phyloP scores from a whole-genome alignment of 352 stramenopile genomes.

The Pilasporangium apinafurcum region DNA sequence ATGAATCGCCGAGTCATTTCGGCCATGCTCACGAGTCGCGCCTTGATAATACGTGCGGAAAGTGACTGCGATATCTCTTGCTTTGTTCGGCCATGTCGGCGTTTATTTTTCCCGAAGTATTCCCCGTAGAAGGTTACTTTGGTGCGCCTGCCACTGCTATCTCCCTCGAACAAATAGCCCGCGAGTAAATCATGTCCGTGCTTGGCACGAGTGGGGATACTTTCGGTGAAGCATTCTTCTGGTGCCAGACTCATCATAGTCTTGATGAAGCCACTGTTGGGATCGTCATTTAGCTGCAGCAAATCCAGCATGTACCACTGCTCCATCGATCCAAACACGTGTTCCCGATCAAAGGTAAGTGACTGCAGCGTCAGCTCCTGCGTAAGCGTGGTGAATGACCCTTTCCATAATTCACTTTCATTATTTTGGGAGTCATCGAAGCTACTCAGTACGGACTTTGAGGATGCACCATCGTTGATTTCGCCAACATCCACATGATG shows the following conservation, averaged over 20 bases:
- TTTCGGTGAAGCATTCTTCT: slow-evolving; percentile 8
- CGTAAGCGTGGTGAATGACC: no score
- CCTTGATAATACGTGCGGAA: slow-evolving; percentile 7
- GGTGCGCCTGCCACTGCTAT: slow-evolving; percentile 15
- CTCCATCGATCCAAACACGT: slow-evolving; percentile 18
- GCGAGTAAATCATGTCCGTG: slow-evolving; percentile 33
- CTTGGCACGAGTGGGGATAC: slow-evolving; percentile 1
- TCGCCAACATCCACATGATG: no score
- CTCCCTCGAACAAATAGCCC: slow-evolving; percentile 39
- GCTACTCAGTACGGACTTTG: no score
- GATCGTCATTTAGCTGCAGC: background rate
- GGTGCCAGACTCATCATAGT: slow-evolving; percentile 21
- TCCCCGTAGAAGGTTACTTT: slow-evolving; percentile 38
- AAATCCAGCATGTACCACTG: slow-evolving; percentile 8
- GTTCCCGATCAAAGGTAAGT: slow-evolving; percentile 13
- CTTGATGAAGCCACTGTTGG: slow-evolving; percentile 18
- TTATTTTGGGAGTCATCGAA: no score
- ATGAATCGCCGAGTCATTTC: slow-evolving; percentile 17
- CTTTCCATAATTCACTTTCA: no score
- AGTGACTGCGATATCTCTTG: no score
- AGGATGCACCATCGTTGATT: no score
- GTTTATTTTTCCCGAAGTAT: slow-evolving; percentile 2
- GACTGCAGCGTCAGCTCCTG: background rate
- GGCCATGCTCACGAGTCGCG: slow-evolving; percentile 11
- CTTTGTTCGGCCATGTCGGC: background rate